Evolutionary conservation across 257 asterid genomes (phyloP).

Genomic region (Hygrophila difformis): DNA sequence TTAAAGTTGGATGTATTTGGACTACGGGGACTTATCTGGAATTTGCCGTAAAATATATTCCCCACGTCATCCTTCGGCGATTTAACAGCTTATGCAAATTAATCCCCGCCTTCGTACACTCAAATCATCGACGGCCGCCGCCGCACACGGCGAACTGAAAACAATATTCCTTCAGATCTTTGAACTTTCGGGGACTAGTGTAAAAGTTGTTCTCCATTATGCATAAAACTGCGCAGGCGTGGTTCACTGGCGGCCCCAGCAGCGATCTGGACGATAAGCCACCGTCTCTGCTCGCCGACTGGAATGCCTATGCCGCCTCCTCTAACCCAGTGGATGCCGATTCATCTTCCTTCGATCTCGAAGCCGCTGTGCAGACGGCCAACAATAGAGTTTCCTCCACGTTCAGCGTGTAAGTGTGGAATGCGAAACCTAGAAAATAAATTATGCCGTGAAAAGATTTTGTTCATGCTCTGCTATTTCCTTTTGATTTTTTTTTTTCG

Average conservation of each 20-base stretch:
- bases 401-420: constrained; percentile 54
- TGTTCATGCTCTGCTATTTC: not conserved
- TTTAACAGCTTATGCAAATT: too few species aligned
- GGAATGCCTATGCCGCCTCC: constrained; percentile 80
- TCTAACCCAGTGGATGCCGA: constrained; percentile 33
- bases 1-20: too few species aligned
- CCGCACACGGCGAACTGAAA: too few species aligned
- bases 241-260: constrained; percentile 86
- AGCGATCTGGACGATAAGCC: constrained; percentile 40
- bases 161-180: too few species aligned
- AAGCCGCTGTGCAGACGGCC: constrained; percentile 76
- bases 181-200: too few species aligned
- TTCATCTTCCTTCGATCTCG: constrained; percentile 67
- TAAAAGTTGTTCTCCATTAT: too few species aligned
- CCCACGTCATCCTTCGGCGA: too few species aligned
- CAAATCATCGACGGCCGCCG: too few species aligned
- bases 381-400: constrained; percentile 69
- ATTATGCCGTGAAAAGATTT: not conserved
- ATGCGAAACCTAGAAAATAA: not conserved
- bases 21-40: too few species aligned
- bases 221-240: constrained; percentile 70
- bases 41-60: too few species aligned
- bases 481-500: constrained; percentile 1
- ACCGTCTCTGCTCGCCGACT: constrained; percentile 75
- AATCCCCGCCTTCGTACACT: too few species aligned